These are phyloP conservation scores for Ottelia alismoides DNA, from an alignment of 106 monocot genomes.

Conservation along the genomic window DNA sequence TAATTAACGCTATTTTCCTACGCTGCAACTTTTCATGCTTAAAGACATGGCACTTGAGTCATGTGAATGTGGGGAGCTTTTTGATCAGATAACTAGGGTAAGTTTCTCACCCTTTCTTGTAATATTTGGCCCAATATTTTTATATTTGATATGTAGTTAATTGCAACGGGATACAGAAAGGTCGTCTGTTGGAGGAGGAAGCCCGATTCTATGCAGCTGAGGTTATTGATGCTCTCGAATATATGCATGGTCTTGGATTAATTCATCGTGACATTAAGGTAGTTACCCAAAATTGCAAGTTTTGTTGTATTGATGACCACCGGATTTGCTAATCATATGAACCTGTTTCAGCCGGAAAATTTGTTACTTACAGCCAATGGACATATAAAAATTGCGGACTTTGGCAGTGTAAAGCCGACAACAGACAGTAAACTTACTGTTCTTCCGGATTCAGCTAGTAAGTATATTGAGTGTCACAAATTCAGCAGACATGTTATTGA, in stretches of 20 bases:
- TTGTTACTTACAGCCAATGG: constrained; percentile 84
- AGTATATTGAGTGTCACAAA: not conserved
- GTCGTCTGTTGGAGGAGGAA: constrained; percentile 68
- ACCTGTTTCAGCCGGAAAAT: constrained; percentile 98
- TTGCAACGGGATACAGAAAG: constrained; percentile 54
- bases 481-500: too few species aligned
- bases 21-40: not conserved
- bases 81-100: constrained; percentile 96
- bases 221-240: constrained; percentile 88
- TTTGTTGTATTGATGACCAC: not conserved
- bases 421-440: constrained; percentile 56
- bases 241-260: constrained; percentile 78
- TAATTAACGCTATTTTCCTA: not conserved
- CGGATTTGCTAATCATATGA: constrained; percentile 16
- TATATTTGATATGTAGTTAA: not conserved
- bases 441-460: constrained; percentile 78
- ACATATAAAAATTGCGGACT: constrained; percentile 95
- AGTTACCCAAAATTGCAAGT: not conserved
- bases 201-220: constrained; percentile 98
- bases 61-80: constrained; percentile 97
- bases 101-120: not conserved
- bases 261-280: constrained; percentile 99
- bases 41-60: constrained; percentile 98
- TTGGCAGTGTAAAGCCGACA: constrained; percentile 92
- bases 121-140: not conserved